Base-by-base conservation (phyloP, 192 early-diverging fungal species). In the Entomortierella beljakovae region DNA sequence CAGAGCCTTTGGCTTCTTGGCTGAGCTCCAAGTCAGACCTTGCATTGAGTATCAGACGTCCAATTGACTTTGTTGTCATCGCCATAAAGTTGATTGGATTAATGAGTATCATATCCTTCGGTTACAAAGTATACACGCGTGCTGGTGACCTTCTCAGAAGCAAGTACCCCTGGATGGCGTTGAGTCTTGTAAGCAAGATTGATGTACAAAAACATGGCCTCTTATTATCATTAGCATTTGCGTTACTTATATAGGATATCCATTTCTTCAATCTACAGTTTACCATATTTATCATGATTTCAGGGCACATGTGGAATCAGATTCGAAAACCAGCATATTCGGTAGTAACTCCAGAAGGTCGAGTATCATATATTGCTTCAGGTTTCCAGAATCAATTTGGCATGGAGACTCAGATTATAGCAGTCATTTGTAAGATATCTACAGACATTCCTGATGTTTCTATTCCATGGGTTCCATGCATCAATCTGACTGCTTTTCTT, bases 271-370 rank as follows among this genome's bases (percentile, higher is more conserved):
- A 25, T 26, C n/a, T 25, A 18, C 56, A 91, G 89, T 63, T 86
- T 20, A 85, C 77, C 35, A 88, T 91, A 29, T 74, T 92, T n/a
- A 62, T 90, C 54, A 90, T 93, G 86, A 92, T 86, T 59, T 91
- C 91, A 29, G 94, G 94, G 35, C 88, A 92, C 61, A 95, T 95
- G 94, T 94, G 91, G 92, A 94, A 95, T 76, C 87, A 89, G 57
- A 95, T 95, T 63, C 90, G 92, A n/a, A 83, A 82, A 34, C 86
- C 92, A 7, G 91, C 91, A 33, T 94, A 91, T 65, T 85, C 5
- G 65, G 70, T 32, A 61, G 82, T 1, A 74, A 91, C 53, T 88
- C 89, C n/a, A 58, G 85, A 38, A 70, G 89, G 90, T 22, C 64
- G 85, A 37, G 71, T 86, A 20, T 84, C 83, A 32, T 85, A 90